Conservation (phyloP, 768 basidiomycete genomes). For the Mycena polygramma region DNA sequence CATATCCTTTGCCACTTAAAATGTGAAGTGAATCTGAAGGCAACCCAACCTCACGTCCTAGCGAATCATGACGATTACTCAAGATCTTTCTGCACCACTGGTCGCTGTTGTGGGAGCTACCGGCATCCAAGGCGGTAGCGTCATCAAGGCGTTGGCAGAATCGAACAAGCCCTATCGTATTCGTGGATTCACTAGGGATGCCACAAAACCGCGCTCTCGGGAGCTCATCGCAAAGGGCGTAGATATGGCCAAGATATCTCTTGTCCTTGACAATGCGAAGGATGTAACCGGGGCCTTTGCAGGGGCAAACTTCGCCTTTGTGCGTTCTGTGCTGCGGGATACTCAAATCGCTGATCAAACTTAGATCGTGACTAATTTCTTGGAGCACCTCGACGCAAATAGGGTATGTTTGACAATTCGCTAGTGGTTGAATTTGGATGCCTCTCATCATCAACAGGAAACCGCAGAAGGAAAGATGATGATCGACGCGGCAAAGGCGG, state of each 20-base stretch:
- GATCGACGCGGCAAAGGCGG: not conserved
- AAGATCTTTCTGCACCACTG: no score
- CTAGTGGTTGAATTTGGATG: not conserved
- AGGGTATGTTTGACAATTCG: not conserved
- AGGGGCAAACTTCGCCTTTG: not conserved
- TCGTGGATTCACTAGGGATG: no score
- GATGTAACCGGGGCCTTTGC: not conserved
- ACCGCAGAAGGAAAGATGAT: not conserved
- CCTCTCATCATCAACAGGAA: not conserved
- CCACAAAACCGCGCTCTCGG: no score
- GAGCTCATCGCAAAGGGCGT: no score
- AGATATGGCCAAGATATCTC: not conserved
- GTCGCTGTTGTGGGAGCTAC: no score
- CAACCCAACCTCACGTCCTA: no score
- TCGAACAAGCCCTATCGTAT: no score
- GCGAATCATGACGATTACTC: no score
- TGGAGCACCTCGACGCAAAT: not conserved
- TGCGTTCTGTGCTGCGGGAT: not conserved
- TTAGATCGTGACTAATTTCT: constrained; percentile 3
- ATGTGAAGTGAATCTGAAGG: no score
- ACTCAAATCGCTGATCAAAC: not conserved
- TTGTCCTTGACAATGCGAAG: not conserved
- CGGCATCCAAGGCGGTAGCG: no score
- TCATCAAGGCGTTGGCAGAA: no score
- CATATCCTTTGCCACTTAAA: no score